Evolutionary conservation across 768 basidiomycete genomes (phyloP).

Genomic region (Stropharia rugosoannulata): DNA sequence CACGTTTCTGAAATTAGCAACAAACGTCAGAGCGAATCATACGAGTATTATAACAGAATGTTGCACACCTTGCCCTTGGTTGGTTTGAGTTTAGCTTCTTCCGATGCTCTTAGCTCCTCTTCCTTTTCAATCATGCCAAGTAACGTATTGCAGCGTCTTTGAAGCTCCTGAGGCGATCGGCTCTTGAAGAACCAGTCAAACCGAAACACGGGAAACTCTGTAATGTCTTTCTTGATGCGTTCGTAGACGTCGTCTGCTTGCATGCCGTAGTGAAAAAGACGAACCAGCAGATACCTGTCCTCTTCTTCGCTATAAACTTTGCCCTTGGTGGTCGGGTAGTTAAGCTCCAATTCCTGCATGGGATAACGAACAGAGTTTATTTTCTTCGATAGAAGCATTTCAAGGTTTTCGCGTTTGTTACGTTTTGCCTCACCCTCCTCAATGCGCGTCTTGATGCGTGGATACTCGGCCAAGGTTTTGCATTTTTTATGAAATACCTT

Average conservation of each 20-base stretch:
- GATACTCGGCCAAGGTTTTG: slow-evolving; percentile 79
- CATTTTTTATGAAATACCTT: slow-evolving; percentile 87
- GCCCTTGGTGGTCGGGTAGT: slow-evolving; percentile 94
- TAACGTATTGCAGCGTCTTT: slow-evolving; percentile 84
- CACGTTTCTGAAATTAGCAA: slow-evolving; percentile 55
- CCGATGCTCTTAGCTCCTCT: slow-evolving; percentile 64
- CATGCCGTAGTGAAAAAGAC: slow-evolving; percentile 89
- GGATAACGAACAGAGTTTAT: slow-evolving; percentile 83
- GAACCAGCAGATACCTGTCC: slow-evolving; percentile 90
- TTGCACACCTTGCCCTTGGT: slow-evolving; percentile 62
- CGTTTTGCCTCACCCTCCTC: slow-evolving; percentile 89
- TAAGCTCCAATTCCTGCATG: slow-evolving; percentile 95
- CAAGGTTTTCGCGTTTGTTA: slow-evolving; percentile 79
- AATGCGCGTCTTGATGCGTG: slow-evolving; percentile 81
- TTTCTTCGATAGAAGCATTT: slow-evolving; percentile 77
- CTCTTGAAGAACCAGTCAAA: slow-evolving; percentile 99
- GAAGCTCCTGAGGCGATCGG: slow-evolving; percentile 84
- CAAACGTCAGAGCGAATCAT: not conserved
- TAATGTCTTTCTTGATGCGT: slow-evolving; percentile 93
- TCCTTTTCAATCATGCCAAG: slow-evolving; percentile 93
- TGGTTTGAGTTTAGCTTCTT: slow-evolving; percentile 64
- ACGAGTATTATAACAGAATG: not conserved
- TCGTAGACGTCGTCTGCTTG: slow-evolving; percentile 89
- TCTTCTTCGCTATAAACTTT: slow-evolving; percentile 98
- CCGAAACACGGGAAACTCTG: slow-evolving; percentile 94